Evolutionary conservation across 441 rosid genomes (phyloP), one percentile per base, ranked within the genome.

Genomic region (Manihot esculenta): DNA sequence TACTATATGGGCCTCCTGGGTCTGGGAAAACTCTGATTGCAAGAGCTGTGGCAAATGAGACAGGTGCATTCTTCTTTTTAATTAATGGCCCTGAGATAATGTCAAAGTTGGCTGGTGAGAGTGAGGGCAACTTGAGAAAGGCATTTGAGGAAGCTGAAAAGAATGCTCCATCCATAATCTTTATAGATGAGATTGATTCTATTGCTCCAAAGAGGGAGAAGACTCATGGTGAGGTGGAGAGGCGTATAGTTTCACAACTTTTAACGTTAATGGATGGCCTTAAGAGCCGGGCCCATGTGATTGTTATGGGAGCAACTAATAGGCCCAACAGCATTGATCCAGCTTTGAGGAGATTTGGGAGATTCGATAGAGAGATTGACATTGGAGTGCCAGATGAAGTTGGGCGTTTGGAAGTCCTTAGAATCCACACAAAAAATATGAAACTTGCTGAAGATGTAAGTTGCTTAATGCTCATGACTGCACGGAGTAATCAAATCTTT

Each of bases 51-150:
- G 91, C 91, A 4, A 87, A 87, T 72, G 89, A 87, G 74, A 87
- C 89, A 0, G 89, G 91, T 74, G 91, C 91, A 11, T 87, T 87
- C 81, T 87, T 87, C 81, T 85, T 85, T 73, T 77, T 79, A 18
- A 87, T 87, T 42, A 87, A 87, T 76, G 91, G 89, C 18, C 91
- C 91, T 0, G 87, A 87, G 78, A 83, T 87, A 44, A 87, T 87
- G 88, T 87, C 91, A 15, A 87, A 87, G 72, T 80, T 87, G 75
- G 89, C 91, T 70, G 91, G 91, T 53, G 91, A 87, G 78, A 87
- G 91, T 82, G 91, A 87, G 65, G 85, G 91, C 77, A 87, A 87
- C 72, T 81, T 83, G 14, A 79, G 89, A 78, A 87, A 87, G 76
- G 91, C 91, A 10, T 87, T 87, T 23, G 89, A 87, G 78, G 91